Evolutionary conservation across 2,329 filamentous ascomycete genomes (phyloP), one percentile per base, ranked within the genome.

Genomic region (Xylaria sp.): DNA sequence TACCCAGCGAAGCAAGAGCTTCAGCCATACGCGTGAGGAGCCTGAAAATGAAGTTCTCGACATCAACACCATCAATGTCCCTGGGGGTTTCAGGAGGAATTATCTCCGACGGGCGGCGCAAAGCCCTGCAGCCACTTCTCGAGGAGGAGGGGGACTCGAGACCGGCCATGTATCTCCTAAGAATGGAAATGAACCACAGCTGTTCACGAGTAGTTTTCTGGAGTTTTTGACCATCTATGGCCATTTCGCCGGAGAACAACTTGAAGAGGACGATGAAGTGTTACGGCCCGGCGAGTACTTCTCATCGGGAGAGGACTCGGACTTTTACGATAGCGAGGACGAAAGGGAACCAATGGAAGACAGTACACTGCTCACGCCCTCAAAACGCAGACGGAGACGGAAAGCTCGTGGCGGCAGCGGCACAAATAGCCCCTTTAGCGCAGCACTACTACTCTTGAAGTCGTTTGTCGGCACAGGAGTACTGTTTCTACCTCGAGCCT

Each of bases 381-480:
- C 88, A 15, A 84, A 86, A 69, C 86, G 88, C 62, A 90, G 87
- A 77, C 86, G 92, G 72, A 89, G 88, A 78, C 88, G 92, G 73
- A 94, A 92, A 80, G 82, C 86, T 53, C 89, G 91, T 41, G 85
- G 88, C 54, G 86, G 87, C 23, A 87, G 85, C 63, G 92, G 93
- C 38, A 93, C 88, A 55, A 93, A 92, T 69, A 90, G 87, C 51
- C 88, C 91, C 3, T 88, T 87, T 66, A 91, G 90, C 64, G 94
- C 95, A 9, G 89, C 91, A 10, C 77, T 97, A 68, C 83, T 99
- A 55, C 82, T 99, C 41, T 87, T 99, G 67, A 99, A 99, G 80
- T 98, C 94, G 0, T 99, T 99, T 73, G 95, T 99, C 48, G 95
- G 96, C 19, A 99, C 95, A 0, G 94, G 94, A 58, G 94, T 98